Percentiles rank a stretch among this genome's conserved stretches.
phyloP scores from a whole-genome alignment of 768 basidiomycete genomes.

The Lactarius akahatsu region DNA sequence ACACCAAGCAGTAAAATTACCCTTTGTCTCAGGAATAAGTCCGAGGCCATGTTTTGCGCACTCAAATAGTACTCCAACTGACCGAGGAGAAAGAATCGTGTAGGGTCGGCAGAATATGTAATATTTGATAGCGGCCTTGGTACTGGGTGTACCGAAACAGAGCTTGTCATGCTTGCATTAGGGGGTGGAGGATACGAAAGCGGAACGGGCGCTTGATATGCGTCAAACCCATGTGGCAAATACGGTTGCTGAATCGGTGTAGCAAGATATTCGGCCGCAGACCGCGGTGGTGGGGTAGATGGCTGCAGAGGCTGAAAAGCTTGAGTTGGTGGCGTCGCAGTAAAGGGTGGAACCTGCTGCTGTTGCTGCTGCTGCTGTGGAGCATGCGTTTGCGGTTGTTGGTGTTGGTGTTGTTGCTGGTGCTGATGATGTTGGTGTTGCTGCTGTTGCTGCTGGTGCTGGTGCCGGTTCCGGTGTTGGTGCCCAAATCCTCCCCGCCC shows the following conservation, averaged over 20 bases:
- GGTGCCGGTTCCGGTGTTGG: constrained; percentile 9
- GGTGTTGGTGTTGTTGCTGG: constrained; percentile 15
- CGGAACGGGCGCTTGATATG: constrained; percentile 32
- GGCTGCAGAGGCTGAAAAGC: constrained; percentile 31
- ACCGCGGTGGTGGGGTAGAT: constrained; percentile 18
- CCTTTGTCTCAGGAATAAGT: constrained; percentile 76
- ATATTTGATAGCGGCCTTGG: constrained; percentile 49
- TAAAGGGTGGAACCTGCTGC: constrained; percentile 19
- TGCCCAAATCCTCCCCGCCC: constrained; percentile 20
- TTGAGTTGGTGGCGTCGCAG: constrained; percentile 26
- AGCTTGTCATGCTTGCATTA: constrained; percentile 24
- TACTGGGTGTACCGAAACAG: constrained; percentile 39
- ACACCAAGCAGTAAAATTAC: constrained; percentile 39
- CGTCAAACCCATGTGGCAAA: constrained; percentile 33
- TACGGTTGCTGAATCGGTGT: constrained; percentile 20
- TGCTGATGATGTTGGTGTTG: constrained; percentile 4
- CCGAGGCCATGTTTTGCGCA: constrained; percentile 84
- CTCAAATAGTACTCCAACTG: constrained; percentile 94
- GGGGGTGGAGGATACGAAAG: constrained; percentile 33
- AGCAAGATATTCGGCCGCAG: constrained; percentile 29
- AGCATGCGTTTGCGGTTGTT: constrained; percentile 8
- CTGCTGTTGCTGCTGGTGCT: neutral
- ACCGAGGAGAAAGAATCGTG: constrained; percentile 66
- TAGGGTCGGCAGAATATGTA: constrained; percentile 62
- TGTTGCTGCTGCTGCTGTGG: neutral